Evolutionary conservation across 495 filamentous ascomycete genomes (phyloP), one percentile per base, ranked within the genome.

Genomic region (Hypoxylon intermedium): DNA sequence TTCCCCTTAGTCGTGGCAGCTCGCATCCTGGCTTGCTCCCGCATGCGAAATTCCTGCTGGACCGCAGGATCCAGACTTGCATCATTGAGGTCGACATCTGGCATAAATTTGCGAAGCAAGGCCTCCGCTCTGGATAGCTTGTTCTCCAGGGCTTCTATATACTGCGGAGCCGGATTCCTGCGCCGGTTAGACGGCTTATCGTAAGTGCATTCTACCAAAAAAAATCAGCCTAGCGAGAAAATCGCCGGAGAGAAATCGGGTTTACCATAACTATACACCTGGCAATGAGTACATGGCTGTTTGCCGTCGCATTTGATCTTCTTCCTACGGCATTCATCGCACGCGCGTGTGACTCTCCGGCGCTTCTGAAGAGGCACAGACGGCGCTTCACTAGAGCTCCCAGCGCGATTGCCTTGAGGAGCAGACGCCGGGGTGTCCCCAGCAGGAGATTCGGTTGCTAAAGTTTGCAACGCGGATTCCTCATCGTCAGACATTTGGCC

Each of bases 271-370:
- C 90, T 96, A 75, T 98, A 98, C 31, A 97, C 91, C 5, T 92
- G 95, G 75, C 94, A 98, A 73, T 97, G 94, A 1, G 94, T 96
- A 74, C 94, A 98, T 6, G 94, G 95, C 73, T 97, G 92, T 75
- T 96, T 96, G 53, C 94, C 94, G 70, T 97, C 93, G 68, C 93
- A 98, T 74, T 97, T 98, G 72, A 98, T 97, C 75, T 98, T 98
- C 75, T 98, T 98, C 64, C 94, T 82, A 42, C 94, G 84, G 70
- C 93, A 98, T 71, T 98, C 95, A 70, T 98, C 94, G 78, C 93
- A 97, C 13, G 93, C 93, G 52, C 93, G 82, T 34, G 92, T 96
- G 23, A 97, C 93, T 68, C 93, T 80, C 18, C 93, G 83, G 41
- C 93, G 83, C 75, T 97, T 96, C 75, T 96, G 93, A 60, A 93